Evolutionary conservation across 495 filamentous ascomycete species (phyloP).

Genomic region (Cenococcum geophilum): DNA sequence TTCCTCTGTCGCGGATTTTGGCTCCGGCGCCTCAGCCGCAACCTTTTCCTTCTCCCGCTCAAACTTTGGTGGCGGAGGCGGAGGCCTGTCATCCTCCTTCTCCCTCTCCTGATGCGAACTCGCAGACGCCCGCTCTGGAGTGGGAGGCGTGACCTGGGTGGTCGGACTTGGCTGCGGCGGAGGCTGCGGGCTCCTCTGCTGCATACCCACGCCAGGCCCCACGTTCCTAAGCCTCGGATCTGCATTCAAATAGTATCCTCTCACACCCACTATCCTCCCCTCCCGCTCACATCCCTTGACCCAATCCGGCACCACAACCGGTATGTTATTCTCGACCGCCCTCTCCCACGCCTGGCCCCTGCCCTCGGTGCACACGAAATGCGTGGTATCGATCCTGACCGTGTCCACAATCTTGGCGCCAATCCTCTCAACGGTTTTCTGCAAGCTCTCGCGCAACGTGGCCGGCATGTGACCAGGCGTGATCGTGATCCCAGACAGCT

Average conservation of each 20-base stretch:
- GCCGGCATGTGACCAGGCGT: conserved; percentile 81
- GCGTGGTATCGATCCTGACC: conserved; percentile 94
- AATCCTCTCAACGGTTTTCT: conserved; percentile 72
- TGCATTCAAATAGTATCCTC: conserved; percentile 91
- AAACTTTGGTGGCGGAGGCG: conserved; percentile 20
- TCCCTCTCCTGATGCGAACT: not conserved
- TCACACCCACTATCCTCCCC: conserved; percentile 87
- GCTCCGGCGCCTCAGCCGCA: conserved; percentile 20
- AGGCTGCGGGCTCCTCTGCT: not conserved
- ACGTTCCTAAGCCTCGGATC: conserved; percentile 61
- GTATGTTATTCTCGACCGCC: conserved; percentile 95
- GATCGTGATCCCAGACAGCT: conserved; percentile 91
- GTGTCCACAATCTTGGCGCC: conserved; percentile 86
- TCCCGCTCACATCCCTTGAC: conserved; percentile 88
- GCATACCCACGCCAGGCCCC: conserved; percentile 40
- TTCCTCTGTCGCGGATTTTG: conserved; percentile 43
- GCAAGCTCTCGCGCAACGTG: conserved; percentile 64
- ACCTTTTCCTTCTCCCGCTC: conserved; percentile 14
- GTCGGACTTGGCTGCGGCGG: conserved; percentile 34
- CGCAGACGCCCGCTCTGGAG: conserved; percentile 33
- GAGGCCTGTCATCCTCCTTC: conserved; percentile 4
- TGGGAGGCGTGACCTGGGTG: conserved; percentile 43
- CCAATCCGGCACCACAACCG: conserved; percentile 97
- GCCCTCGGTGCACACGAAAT: conserved; percentile 98
- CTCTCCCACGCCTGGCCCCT: conserved; percentile 87